phyloP scores from a whole-genome alignment of 2,329 filamentous ascomycete genomes.

The Fusarium redolens region DNA sequence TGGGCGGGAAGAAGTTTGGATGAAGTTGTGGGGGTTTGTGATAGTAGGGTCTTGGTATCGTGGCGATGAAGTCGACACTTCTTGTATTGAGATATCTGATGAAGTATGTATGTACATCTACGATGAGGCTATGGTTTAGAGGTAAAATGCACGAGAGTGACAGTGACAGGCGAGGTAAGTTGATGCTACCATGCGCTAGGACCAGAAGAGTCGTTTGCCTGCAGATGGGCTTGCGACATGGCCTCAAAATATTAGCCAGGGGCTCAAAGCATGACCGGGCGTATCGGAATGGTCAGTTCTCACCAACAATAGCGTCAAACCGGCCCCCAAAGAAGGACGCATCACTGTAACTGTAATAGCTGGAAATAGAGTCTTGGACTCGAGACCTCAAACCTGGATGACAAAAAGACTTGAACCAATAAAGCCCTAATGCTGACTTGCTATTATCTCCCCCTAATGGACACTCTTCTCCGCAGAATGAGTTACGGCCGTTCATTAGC shows the following conservation, averaged over 20 bases:
- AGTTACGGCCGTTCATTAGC: neutral
- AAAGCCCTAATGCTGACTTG: fast-evolving
- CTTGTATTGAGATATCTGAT: fast-evolving
- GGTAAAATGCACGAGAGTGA: neutral
- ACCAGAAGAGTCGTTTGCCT: neutral
- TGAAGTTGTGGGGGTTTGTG: neutral
- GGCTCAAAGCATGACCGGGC: fast-evolving
- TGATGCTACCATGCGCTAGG: neutral
- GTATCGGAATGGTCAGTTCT: neutral
- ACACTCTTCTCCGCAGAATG: neutral
- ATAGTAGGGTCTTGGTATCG: neutral
- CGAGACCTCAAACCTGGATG: fast-evolving
- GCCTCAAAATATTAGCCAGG: neutral
- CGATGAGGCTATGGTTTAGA: too few relatives aligned
- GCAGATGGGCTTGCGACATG: neutral
- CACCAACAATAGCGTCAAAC: neutral
- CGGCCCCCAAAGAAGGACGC: neutral
- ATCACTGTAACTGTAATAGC: neutral
- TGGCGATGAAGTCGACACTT: fast-evolving
- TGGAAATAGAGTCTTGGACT: neutral
- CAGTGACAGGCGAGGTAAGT: neutral
- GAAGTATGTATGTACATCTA: fast-evolving
- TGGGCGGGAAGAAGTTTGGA: neutral
- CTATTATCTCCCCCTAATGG: neutral
- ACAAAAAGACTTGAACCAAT: fast-evolving